phyloP scores from a whole-genome alignment of 345 rosid genomes.

The Lenwebbia sp. region DNA sequence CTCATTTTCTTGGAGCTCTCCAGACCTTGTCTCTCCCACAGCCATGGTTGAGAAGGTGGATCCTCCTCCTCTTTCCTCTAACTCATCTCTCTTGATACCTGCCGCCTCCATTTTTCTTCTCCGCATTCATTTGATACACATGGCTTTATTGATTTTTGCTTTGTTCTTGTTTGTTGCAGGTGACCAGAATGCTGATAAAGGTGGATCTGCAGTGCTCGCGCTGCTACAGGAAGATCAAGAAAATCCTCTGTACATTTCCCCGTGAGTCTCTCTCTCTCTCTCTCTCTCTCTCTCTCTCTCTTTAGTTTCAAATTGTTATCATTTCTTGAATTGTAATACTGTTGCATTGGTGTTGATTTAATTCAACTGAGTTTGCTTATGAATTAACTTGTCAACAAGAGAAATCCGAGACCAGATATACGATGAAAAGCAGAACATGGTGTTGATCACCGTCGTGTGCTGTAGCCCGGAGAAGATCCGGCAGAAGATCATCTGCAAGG shows the following conservation, averaged over 20 bases:
- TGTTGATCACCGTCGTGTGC: conserved; percentile 58
- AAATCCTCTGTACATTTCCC: conserved; percentile 49
- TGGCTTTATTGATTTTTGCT: background rate
- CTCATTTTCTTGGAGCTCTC: background rate
- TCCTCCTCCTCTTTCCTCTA: background rate
- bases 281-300: background rate
- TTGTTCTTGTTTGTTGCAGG: background rate
- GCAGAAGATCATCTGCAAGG: conserved; percentile 1
- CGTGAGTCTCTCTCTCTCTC: too few relatives aligned
- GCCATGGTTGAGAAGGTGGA: conserved; percentile 18
- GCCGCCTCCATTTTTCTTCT: background rate
- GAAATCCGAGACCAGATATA: conserved; percentile 58
- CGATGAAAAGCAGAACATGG: conserved; percentile 58
- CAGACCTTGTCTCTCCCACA: background rate
- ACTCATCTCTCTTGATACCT: too few relatives aligned
- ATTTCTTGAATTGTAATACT: background rate
- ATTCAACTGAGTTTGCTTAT: background rate
- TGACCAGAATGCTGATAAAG: background rate
- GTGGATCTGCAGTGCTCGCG: conserved; percentile 35
- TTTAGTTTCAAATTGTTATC: background rate
- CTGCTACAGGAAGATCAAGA: conserved; percentile 72
- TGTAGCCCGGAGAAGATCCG: conserved; percentile 64
- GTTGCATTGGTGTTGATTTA: conserved; percentile 21
- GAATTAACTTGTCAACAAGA: conserved; percentile 32
- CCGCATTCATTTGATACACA: background rate